phyloP scores from a whole-genome alignment of 1,284 basidiomycete genomes.

The Leccinum angustisporum region DNA sequence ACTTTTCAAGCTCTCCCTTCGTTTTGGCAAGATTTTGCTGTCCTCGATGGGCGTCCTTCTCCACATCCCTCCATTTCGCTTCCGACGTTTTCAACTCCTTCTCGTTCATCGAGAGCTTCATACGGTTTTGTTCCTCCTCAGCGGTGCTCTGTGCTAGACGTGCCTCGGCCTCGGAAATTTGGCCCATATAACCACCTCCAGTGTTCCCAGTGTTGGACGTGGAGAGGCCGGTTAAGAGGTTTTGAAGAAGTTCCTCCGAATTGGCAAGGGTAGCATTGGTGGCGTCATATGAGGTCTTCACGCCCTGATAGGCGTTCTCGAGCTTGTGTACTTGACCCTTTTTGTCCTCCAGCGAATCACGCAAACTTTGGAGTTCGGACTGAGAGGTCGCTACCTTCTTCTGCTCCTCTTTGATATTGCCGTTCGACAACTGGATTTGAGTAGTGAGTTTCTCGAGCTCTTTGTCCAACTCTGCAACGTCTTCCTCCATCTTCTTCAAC shows the following conservation, averaged over 20 bases:
- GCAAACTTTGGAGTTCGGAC: constrained; percentile 61
- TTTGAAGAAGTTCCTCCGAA: too few species aligned
- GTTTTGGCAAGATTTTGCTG: constrained; percentile 66
- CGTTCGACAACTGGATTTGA: constrained; percentile 82
- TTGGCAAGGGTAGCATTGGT: too few species aligned
- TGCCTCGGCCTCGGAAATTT: too few species aligned
- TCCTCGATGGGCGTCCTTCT: constrained; percentile 80
- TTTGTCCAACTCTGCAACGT: constrained; percentile 79
- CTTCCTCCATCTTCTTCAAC: constrained; percentile 73
- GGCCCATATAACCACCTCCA: constrained; percentile 47
- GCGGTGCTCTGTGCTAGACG: too few species aligned
- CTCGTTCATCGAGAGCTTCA: constrained; percentile 78
- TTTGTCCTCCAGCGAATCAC: constrained; percentile 56
- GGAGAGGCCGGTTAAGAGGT: too few species aligned
- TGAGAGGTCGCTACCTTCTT: constrained; percentile 57
- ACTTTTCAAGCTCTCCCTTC: constrained; percentile 59
- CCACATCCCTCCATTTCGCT: constrained; percentile 80
- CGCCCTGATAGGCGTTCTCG: constrained; percentile 39
- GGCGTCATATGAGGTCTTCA: too few species aligned
- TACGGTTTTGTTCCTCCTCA: constrained; percentile 13
- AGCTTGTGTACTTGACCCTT: constrained; percentile 62
- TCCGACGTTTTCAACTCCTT: constrained; percentile 83
- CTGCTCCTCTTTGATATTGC: constrained; percentile 81
- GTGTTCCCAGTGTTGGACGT: constrained; percentile 53
- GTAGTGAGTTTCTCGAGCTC: constrained; percentile 86